Base-by-base conservation (phyloP, 2,329 filamentous ascomycete species). In the Pseudogymnoascus sp. region DNA sequence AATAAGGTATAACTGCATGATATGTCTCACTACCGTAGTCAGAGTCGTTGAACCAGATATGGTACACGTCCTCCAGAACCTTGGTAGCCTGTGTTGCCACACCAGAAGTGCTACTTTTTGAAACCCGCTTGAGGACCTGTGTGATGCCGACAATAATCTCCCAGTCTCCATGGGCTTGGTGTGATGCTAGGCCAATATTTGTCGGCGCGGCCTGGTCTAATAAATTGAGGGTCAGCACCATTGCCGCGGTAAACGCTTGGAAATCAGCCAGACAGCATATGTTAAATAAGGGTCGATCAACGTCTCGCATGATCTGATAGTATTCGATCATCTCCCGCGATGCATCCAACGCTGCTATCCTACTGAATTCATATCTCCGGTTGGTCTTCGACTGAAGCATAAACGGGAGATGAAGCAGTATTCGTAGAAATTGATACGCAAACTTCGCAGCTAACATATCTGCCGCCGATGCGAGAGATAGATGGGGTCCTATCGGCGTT, bases 231-330 rank as follows among this genome's bases (percentile, higher is more conserved):
- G 78, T 68, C 4, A 82, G 66, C 0, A 80, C 71, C 67, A 80
- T 75, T 13, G 77, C 75, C 3, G 76, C 75, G 1, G 73, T 79
- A 65, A 82, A 82, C 1, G 75, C 75, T 61, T 77, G 71, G 60
- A 82, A 82, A 64, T 82, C 80, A 56, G 78, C 72, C 37, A 80
- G 66, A 50, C 80, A 79, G 70, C 79, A 80, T 9, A 77, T 68
- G 59, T 76, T 75, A 5, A 75, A 70, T 11, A 70, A 71, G 15
- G 68, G 68, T 5, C 63, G 53, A 19, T 62, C 63, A 31, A 65
- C 69, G 19, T 69, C 68, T 61, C 76, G 73, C 5, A 78, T 64
- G 13, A 68, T 69, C 17, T 71, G 72, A 65, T 79, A 81, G 10
- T 72, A 65, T 15, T 65, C 64, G 23, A 80, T 72, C 60, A 77